Evolutionary conservation across 2,329 filamentous ascomycete species (phyloP).

Genomic region (Fusarium avenaceum): DNA sequence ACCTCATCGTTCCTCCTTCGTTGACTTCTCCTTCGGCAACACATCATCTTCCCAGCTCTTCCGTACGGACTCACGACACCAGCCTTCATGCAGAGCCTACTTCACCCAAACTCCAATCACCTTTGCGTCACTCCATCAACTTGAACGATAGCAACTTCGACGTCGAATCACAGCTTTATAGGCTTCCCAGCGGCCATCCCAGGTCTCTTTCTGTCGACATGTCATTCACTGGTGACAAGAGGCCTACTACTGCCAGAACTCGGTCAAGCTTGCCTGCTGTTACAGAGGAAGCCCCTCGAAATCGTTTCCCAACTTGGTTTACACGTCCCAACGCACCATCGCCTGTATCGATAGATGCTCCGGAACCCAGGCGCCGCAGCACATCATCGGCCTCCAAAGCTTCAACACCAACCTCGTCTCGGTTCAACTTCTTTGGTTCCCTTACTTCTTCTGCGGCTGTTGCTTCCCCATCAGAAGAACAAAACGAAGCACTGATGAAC

Average conservation of each 20-base stretch:
- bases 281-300: slow-evolving; percentile 38
- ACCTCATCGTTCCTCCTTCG: slow-evolving; percentile 23
- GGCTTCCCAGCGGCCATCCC: slow-evolving; percentile 21
- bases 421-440: slow-evolving; percentile 62
- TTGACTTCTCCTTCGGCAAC: slow-evolving; percentile 37
- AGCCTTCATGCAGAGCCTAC: slow-evolving; percentile 47
- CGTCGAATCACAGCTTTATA: slow-evolving; percentile 32
- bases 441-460: slow-evolving; percentile 58
- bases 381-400: slow-evolving; percentile 54
- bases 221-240: slow-evolving; percentile 52
- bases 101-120: slow-evolving; percentile 51
- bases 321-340: slow-evolving; percentile 36
- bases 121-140: slow-evolving; percentile 51
- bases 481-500: slow-evolving; percentile 67
- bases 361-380: slow-evolving; percentile 34
- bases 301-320: slow-evolving; percentile 45
- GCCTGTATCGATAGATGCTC: slow-evolving; percentile 32
- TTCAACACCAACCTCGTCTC: slow-evolving; percentile 53
- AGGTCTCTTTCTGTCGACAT: slow-evolving; percentile 51
- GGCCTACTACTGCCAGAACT: slow-evolving; percentile 19
- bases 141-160: slow-evolving; percentile 38
- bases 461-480: slow-evolving; percentile 49
- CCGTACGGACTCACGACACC: slow-evolving; percentile 44
- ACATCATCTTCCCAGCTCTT: slow-evolving; percentile 33
- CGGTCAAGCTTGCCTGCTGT: slow-evolving; percentile 30